Percentiles rank a stretch among this genome's conserved stretches.
These are phyloP conservation scores for Eutypella sp. DNA, from an alignment of 2,329 filamentous ascomycete genomes.

Conservation along the genomic window DNA sequence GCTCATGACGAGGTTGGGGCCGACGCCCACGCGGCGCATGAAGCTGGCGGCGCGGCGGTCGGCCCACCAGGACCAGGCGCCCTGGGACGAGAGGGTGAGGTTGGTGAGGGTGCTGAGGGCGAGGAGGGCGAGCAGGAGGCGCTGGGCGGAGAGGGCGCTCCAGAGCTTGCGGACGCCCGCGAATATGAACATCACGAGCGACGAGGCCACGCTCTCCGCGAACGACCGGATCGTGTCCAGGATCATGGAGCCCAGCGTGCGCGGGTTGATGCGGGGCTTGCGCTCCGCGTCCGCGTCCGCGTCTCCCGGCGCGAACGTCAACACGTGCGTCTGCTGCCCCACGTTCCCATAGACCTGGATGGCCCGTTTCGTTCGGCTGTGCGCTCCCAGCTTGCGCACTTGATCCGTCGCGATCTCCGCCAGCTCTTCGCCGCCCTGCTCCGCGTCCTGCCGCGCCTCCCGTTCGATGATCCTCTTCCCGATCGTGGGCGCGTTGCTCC, in stretches of 20 bases:
- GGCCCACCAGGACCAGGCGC: slow-evolving; percentile 75
- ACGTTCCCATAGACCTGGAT: slow-evolving; percentile 75
- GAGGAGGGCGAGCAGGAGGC: slow-evolving; percentile 66
- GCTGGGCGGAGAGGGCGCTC: slow-evolving; percentile 66
- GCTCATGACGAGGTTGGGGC: slow-evolving; percentile 75
- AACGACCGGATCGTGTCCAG: slow-evolving; percentile 70
- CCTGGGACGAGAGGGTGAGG: slow-evolving; percentile 66
- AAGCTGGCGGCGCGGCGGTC: slow-evolving; percentile 76
- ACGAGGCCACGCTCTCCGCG: slow-evolving; percentile 68
- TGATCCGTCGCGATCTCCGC: slow-evolving; percentile 74
- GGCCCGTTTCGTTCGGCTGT: slow-evolving; percentile 70
- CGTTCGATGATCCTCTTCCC: slow-evolving; percentile 59
- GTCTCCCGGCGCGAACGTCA: slow-evolving; percentile 52
- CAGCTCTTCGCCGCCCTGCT: slow-evolving; percentile 67
- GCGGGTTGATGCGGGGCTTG: slow-evolving; percentile 56
- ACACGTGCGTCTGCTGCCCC: slow-evolving; percentile 61
- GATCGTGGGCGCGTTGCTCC: slow-evolving; percentile 63
- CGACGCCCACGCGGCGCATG: slow-evolving; percentile 76
- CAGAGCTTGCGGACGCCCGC: slow-evolving; percentile 61
- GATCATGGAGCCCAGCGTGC: slow-evolving; percentile 63
- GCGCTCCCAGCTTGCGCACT: slow-evolving; percentile 66
- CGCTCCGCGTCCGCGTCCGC: slow-evolving; percentile 41
- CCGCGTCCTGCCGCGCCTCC: slow-evolving; percentile 71
- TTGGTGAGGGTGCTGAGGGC: slow-evolving; percentile 68
- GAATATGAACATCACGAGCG: slow-evolving; percentile 72